Conservation (phyloP, 768 basidiomycete species). For the Serendipita sp. region DNA sequence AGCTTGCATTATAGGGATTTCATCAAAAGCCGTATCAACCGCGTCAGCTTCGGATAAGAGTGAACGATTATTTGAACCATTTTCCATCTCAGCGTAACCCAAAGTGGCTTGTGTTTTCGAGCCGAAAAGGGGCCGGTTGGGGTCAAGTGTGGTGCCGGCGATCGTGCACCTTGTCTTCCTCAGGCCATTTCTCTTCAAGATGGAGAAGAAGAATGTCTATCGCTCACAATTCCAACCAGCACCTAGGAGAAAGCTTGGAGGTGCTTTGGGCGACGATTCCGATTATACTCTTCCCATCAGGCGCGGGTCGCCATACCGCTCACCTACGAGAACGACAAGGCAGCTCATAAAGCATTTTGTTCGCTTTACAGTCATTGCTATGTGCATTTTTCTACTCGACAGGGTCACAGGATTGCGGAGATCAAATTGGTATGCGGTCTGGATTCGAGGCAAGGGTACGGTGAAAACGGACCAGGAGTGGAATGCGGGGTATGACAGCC, state of each 20-base stretch:
- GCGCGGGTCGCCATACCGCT: slow-evolving; percentile 4
- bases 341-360: background rate
- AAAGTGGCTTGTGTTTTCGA: too few relatives aligned
- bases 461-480: background rate
- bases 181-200: background rate
- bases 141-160: too few relatives aligned
- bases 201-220: background rate
- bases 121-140: too few relatives aligned
- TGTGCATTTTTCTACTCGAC: background rate
- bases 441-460: background rate
- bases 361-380: background rate
- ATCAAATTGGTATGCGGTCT: background rate
- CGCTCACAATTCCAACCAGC: slow-evolving; percentile 4
- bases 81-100: too few relatives aligned
- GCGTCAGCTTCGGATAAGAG: background rate
- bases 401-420: background rate
- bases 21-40: slow-evolving; percentile 10
- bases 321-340: background rate
- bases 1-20: slow-evolving; percentile 15
- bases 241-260: background rate
- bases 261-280: background rate
- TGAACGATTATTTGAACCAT: too few relatives aligned
- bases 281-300: background rate
- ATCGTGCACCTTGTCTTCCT: background rate
- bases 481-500: background rate